Conservation (phyloP, 768 basidiomycete genomes). For the Gloeopeniophorella convolvens region DNA sequence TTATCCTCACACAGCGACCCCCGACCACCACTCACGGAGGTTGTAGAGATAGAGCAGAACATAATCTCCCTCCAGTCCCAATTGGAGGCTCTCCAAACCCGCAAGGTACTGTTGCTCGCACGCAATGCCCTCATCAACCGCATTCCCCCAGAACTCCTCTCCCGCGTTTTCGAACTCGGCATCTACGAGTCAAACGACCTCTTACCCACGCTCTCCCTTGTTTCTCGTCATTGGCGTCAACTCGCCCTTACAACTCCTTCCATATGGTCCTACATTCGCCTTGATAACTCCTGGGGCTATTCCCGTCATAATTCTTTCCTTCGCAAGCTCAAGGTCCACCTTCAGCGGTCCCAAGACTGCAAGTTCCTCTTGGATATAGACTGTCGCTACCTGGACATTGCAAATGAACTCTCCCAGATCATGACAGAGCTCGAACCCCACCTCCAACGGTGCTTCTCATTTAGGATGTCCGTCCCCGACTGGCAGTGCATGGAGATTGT, state of each 20-base stretch:
- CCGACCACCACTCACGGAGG: constrained; percentile 21
- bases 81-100: constrained; percentile 22
- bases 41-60: constrained; percentile 24
- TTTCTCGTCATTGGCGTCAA: constrained; percentile 26
- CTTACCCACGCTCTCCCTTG: constrained; percentile 22
- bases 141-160: constrained; percentile 27
- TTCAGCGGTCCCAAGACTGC: constrained; percentile 27
- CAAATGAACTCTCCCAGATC: constrained; percentile 22
- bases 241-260: constrained; percentile 24
- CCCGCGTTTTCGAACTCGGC: constrained; percentile 28
- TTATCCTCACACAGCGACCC: constrained; percentile 24
- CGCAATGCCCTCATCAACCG: constrained; percentile 24
- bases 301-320: constrained; percentile 24
- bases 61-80: constrained; percentile 24
- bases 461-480: constrained; percentile 25
- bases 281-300: constrained; percentile 25
- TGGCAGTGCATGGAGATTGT: constrained; percentile 27
- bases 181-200: constrained; percentile 24
- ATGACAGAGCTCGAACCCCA: constrained; percentile 26
- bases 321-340: constrained; percentile 22
- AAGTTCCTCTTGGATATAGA: constrained; percentile 27
- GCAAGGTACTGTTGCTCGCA: constrained; percentile 22
- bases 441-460: constrained; percentile 27
- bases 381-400: constrained; percentile 24
- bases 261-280: constrained; percentile 28